Evolutionary conservation across 768 basidiomycete genomes (phyloP), one percentile per base, ranked within the genome.

Genomic region (Hysterangium stoloniferum): DNA sequence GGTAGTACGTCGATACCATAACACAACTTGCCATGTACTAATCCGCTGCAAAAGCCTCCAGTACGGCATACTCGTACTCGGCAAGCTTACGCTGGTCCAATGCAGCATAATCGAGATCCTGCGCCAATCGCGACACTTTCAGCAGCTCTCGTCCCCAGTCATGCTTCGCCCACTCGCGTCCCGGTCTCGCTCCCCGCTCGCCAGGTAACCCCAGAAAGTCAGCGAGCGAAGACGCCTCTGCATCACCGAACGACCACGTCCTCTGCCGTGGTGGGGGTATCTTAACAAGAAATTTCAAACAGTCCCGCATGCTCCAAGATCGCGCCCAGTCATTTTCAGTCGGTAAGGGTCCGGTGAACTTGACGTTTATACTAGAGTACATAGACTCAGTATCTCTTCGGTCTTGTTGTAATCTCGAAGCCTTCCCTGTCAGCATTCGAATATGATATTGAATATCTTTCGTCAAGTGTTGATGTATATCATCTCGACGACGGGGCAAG

Each of bases 201-300:
- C 55, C 56, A 15, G 43, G 48, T 31, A 54, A 40, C 12, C 44
- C 48, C 20, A 57, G 28, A 25, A 57, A 42, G 29, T 55, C 50
- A 17, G 49, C 49, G n/a, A 57, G 50, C 35, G 46, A 55, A 22
- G 40, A 35, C 46, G 50, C 37, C 24, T 48, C 33, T 17, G 34
- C 46, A 19, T 54, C 38, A 9, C 29, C 45, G 27, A 44, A 28
- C 8, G 15, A 37, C 35, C 32, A 20, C 4, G 46, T 7, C 29
- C 37, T 22, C 28, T 27, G 37, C 25, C 28, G 27, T 35, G 55
- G 36, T 2, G 50, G 43, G 20, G 48, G 17, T 32, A 55, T 46
- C 48, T 48, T 55, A 25, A 41, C 50, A 11, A 55, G 12, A 44
- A 48, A 55, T 36, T 41, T 27, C n/a, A 57, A 34, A 17, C 55